Conservation (phyloP, 2,329 filamentous ascomycete species). For the Colletotrichum coccodes region DNA sequence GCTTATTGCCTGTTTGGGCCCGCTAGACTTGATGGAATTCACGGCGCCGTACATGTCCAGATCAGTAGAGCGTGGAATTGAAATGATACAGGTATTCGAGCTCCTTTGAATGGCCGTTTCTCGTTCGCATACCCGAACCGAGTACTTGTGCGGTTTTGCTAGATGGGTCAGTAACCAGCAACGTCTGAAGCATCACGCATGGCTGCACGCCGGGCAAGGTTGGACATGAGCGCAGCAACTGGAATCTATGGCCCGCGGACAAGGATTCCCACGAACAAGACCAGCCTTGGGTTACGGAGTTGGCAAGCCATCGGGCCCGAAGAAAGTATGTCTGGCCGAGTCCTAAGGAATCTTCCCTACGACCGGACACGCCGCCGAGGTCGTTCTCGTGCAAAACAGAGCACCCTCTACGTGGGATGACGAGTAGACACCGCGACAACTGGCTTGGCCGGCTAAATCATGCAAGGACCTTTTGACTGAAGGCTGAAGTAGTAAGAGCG, state of each 20-base stretch:
- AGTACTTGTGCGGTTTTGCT: neutral
- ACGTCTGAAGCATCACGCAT: neutral
- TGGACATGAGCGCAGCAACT: neutral
- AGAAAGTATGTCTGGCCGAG: constrained; percentile 1
- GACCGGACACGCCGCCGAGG: neutral
- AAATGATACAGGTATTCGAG: neutral
- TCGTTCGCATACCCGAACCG: neutral
- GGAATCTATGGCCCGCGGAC: neutral
- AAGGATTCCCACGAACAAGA: constrained; percentile 3
- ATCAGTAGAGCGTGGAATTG: neutral
- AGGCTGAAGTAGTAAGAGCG: neutral
- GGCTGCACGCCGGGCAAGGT: neutral
- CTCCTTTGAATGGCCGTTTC: neutral
- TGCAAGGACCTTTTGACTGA: neutral
- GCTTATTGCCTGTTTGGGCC: constrained; percentile 30
- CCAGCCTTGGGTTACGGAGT: constrained; percentile 2
- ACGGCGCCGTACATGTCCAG: too few relatives aligned
- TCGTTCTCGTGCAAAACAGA: neutral
- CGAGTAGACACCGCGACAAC: neutral
- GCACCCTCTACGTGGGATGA: neutral
- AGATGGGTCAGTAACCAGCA: neutral
- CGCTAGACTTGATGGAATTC: constrained; percentile 6
- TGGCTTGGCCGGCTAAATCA: neutral
- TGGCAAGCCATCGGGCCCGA: neutral
- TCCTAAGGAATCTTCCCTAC: neutral